Conservation (phyloP, 1,139 yeast species). For the Meyerozyma elateridarum region DNA sequence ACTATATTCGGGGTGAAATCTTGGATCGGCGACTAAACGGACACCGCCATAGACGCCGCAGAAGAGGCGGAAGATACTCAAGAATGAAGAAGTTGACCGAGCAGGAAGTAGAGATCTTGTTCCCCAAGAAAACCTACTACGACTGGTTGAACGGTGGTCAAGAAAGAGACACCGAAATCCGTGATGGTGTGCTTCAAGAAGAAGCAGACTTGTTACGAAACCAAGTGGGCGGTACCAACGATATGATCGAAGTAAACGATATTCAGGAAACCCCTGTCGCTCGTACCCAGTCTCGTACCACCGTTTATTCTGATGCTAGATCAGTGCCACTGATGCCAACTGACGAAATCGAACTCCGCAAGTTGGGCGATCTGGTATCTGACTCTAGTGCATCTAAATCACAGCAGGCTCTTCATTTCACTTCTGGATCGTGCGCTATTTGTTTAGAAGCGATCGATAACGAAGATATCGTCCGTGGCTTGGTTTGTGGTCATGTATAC, state of each 20-base stretch:
- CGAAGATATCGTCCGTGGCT: slow-evolving; percentile 63
- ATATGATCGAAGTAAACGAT: slow-evolving; percentile 17
- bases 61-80: slow-evolving; percentile 35
- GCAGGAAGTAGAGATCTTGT: slow-evolving; percentile 59
- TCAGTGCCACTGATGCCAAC: neutral
- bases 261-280: slow-evolving; percentile 9
- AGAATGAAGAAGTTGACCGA: slow-evolving; percentile 53
- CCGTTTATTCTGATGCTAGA: neutral
- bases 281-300: neutral
- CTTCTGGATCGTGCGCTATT: slow-evolving; percentile 77
- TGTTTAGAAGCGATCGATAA: slow-evolving; percentile 66
- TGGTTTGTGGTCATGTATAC: slow-evolving; percentile 81
- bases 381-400: slow-evolving; percentile 5
- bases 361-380: slow-evolving; percentile 2
- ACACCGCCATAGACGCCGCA: slow-evolving; percentile 25
- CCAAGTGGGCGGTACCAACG: slow-evolving; percentile 1
- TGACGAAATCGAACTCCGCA: slow-evolving; percentile 7
- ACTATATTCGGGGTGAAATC: slow-evolving; percentile 27
- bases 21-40: slow-evolving; percentile 23
- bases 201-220: slow-evolving; percentile 19
- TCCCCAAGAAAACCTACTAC: slow-evolving; percentile 59
- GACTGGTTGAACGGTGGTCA: slow-evolving; percentile 61
- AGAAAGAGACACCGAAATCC: slow-evolving; percentile 30
- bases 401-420: slow-evolving; percentile 42
- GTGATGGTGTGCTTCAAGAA: slow-evolving; percentile 35